Conservation (phyloP, 1,284 basidiomycete species). For the Cystobasidium slooffiae region DNA sequence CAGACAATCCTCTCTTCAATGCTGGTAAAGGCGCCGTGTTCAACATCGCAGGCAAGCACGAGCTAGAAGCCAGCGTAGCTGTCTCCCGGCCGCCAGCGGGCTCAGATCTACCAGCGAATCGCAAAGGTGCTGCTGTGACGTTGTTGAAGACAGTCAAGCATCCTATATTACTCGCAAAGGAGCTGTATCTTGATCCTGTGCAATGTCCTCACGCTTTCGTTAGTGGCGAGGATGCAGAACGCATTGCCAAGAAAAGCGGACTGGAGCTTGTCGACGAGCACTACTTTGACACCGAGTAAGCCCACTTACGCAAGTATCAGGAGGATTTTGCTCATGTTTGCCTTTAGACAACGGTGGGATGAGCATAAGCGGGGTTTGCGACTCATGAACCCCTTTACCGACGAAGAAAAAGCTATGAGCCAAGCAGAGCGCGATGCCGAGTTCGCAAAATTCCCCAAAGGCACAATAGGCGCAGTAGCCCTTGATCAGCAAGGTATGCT, state of each 20-base stretch:
- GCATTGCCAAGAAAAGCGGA: constrained; percentile 62
- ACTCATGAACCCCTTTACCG: constrained; percentile 66
- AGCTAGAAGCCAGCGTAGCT: constrained; percentile 78
- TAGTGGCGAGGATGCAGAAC: constrained; percentile 69
- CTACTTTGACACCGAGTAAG: constrained; percentile 71
- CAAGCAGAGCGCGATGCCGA: constrained; percentile 59
- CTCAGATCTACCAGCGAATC: constrained; percentile 64
- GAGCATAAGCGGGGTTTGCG: constrained; percentile 73
- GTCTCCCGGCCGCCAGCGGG: constrained; percentile 69
- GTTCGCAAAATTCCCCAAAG: constrained; percentile 69
- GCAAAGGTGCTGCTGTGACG: constrained; percentile 68
- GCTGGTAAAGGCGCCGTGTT: constrained; percentile 77
- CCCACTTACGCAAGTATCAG: neutral
- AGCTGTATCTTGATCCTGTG: constrained; percentile 69
- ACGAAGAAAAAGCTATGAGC: constrained; percentile 49
- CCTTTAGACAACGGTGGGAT: constrained; percentile 64
- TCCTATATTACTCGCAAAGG: constrained; percentile 71
- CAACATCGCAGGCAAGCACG: constrained; percentile 77
- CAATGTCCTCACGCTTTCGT: constrained; percentile 70
- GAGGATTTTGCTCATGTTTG: constrained; percentile 6
- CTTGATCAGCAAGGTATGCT: constrained; percentile 74
- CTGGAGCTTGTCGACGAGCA: constrained; percentile 68
- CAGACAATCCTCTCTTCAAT: constrained; percentile 78
- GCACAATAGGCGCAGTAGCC: constrained; percentile 81
- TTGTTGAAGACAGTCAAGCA: constrained; percentile 71